Evolutionary conservation across 345 rosid genomes (phyloP).

Genomic region (Hibiscus syriacus): DNA sequence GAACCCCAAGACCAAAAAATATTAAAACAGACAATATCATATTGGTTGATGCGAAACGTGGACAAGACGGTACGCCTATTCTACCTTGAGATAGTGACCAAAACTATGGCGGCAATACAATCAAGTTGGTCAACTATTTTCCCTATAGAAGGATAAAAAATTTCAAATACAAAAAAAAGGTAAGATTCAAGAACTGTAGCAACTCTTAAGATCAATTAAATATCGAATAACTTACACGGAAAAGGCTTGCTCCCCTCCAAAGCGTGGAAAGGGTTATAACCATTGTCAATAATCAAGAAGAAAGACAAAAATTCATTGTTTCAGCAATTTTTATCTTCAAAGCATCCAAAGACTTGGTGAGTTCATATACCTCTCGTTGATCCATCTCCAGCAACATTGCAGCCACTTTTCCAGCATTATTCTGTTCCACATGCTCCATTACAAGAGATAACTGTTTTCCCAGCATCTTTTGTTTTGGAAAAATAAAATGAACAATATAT

Average conservation of each 20-base stretch:
- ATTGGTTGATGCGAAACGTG: too few species aligned
- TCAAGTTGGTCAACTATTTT: neutral
- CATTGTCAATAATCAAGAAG: neutral
- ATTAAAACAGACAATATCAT: too few species aligned
- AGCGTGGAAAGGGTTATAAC: too few species aligned
- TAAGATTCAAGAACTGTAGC: neutral
- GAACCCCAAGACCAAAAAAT: too few species aligned
- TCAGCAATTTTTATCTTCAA: conserved; percentile 9
- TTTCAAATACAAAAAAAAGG: neutral
- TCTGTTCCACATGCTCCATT: conserved; percentile 10
- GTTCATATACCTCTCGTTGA: conserved; percentile 6
- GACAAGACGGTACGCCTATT: too few species aligned
- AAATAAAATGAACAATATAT: neutral
- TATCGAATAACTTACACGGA: too few species aligned
- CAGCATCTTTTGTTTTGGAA: conserved; percentile 11
- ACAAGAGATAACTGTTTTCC: neutral
- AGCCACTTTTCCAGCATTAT: conserved; percentile 7
- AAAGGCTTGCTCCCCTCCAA: too few species aligned
- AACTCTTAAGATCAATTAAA: neutral
- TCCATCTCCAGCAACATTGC: conserved; percentile 18
- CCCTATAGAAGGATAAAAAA: neutral
- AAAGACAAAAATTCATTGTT: conserved; percentile 14
- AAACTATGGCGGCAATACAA: neutral
- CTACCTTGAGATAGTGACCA: too few species aligned
- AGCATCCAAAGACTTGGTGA: conserved; percentile 11